Conservation (phyloP, 176 grass and related monocot genomes). For the Alopecurus myosuroides region DNA sequence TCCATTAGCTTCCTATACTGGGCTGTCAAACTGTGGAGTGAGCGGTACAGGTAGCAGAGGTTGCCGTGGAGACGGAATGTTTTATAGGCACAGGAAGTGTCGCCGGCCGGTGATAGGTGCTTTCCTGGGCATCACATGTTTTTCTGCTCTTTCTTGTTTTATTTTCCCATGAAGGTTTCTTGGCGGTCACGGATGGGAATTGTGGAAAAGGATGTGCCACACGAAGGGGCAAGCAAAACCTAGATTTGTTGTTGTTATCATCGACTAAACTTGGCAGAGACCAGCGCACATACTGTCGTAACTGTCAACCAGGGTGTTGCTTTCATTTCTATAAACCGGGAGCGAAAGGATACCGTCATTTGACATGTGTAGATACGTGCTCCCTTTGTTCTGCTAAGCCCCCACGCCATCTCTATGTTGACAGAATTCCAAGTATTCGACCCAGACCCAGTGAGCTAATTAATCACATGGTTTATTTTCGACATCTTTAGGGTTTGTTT, state of each 20-base stretch:
- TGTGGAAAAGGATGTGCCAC: constrained; percentile 9
- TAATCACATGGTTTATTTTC: no score
- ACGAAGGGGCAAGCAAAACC: not conserved
- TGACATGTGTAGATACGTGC: not conserved
- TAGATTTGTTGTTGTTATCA: not conserved
- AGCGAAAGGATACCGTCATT: not conserved
- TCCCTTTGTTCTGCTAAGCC: not conserved
- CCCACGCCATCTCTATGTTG: no score
- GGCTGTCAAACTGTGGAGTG: not conserved
- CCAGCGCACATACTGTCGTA: not conserved
- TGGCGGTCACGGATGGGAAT: not conserved
- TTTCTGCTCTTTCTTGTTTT: not conserved
- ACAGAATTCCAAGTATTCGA: no score
- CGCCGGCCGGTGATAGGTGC: not conserved
- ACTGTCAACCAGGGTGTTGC: not conserved
- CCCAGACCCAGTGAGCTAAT: no score
- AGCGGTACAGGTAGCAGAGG: not conserved
- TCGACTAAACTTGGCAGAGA: not conserved
- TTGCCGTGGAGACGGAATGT: not conserved
- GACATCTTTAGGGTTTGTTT: no score
- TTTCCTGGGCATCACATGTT: constrained; percentile 14
- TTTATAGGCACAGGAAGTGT: not conserved
- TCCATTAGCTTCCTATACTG: not conserved
- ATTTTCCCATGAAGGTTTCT: not conserved
- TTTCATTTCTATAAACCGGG: not conserved